A percentile compares a stretch with the other conserved stretches of the same genome.
Conservation (phyloP, 2,329 filamentous ascomycete genomes). For the Diaporthe sp. region DNA sequence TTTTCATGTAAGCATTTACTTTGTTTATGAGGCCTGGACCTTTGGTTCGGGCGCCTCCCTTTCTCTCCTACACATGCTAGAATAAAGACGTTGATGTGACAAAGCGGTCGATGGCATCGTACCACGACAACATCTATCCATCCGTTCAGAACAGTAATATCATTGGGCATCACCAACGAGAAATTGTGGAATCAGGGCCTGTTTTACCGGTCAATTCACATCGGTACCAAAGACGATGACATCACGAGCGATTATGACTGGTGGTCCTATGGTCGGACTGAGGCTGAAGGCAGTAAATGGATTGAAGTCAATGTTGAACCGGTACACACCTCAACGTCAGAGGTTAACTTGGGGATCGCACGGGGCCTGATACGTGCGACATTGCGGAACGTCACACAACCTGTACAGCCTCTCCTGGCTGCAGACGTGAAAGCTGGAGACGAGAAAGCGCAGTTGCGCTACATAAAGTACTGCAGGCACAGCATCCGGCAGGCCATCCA, state of each 20-base stretch:
- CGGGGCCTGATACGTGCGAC: background rate
- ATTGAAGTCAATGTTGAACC: background rate
- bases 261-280: background rate
- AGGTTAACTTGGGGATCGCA: rapidly evolving
- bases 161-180: background rate
- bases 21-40: too few relatives aligned
- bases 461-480: background rate
- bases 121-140: background rate
- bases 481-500: background rate
- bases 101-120: constrained; percentile 19
- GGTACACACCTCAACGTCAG: background rate
- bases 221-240: background rate
- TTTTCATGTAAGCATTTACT: background rate
- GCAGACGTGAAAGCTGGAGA: rapidly evolving
- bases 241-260: background rate
- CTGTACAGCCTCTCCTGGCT: background rate
- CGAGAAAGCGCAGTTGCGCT: too few relatives aligned
- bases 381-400: background rate
- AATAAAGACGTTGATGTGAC: background rate
- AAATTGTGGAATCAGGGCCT: constrained; percentile 10
- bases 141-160: background rate
- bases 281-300: background rate
- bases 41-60: too few relatives aligned
- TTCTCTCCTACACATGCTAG: too few relatives aligned
- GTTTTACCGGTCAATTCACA: background rate